A percentile compares a stretch with the other conserved stretches of the same genome.
Evolutionary conservation across 345 rosid genomes (phyloP).

Genomic region (Corymbia maculata): DNA sequence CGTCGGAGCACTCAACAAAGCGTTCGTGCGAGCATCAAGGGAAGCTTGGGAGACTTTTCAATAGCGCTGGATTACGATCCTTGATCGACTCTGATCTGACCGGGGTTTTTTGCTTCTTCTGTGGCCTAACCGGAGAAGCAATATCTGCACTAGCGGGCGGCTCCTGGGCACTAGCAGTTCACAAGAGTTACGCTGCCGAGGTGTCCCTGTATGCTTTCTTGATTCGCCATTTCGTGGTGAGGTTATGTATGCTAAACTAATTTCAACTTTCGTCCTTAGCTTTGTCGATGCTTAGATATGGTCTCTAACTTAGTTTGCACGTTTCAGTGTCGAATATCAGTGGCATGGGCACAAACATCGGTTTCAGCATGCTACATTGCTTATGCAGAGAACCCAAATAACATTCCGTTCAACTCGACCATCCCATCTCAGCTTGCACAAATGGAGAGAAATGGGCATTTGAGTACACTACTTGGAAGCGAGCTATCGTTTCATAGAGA

Average conservation of each 20-base stretch:
- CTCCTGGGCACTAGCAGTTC: slow-evolving; percentile 47
- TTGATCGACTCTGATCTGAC: slow-evolving; percentile 67
- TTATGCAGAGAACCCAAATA: slow-evolving; percentile 62
- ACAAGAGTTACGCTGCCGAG: slow-evolving; percentile 46
- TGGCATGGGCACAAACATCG: slow-evolving; percentile 76
- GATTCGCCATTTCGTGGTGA: slow-evolving; percentile 76
- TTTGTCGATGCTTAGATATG: background rate
- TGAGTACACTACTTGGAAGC: background rate
- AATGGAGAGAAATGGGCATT: slow-evolving; percentile 38
- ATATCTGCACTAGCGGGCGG: slow-evolving; percentile 50
- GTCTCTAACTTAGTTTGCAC: background rate
- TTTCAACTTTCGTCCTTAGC: background rate
- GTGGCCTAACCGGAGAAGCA: slow-evolving; percentile 53
- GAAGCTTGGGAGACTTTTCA: slow-evolving; percentile 57
- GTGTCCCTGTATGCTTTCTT: slow-evolving; percentile 58
- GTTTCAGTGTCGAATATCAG: slow-evolving; percentile 56
- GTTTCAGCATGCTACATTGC: slow-evolving; percentile 76
- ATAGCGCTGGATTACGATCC: slow-evolving; percentile 20
- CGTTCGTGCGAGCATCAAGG: slow-evolving; percentile 59
- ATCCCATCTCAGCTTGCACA: slow-evolving; percentile 58
- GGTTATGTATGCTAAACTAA: background rate
- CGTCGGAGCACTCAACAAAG: slow-evolving; percentile 57
- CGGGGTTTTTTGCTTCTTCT: slow-evolving; percentile 68
- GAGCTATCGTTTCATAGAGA: background rate
- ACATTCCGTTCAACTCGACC: slow-evolving; percentile 27